Percentiles rank a stretch among this genome's conserved stretches.
Conservation (phyloP, 2,329 filamentous ascomycete species). For the Monilinia fructigena region DNA sequence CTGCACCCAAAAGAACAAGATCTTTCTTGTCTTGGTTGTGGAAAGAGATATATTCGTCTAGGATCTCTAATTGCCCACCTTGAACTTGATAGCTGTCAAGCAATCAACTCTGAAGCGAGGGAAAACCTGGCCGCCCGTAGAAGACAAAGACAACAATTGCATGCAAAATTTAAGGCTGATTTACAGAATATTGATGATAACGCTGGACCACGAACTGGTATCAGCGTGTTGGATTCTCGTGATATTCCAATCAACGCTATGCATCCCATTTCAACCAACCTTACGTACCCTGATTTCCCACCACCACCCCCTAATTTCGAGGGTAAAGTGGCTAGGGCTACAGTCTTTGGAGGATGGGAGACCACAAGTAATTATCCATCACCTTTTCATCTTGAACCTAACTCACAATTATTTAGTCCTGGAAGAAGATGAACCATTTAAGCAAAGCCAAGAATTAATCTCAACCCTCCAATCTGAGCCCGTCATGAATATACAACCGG, state of each 20-base stretch:
- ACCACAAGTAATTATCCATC: slow-evolving; percentile 2
- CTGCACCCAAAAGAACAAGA: slow-evolving; percentile 22
- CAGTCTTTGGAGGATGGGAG: slow-evolving; percentile 17
- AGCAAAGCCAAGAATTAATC: background rate
- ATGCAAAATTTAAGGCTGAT: slow-evolving; percentile 17
- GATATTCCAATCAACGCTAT: background rate
- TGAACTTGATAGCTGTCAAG: slow-evolving; percentile 17
- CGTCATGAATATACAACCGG: slow-evolving; percentile 10
- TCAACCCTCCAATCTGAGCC: background rate
- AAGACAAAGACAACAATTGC: slow-evolving; percentile 20
- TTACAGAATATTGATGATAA: slow-evolving; percentile 10
- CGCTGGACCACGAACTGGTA: background rate
- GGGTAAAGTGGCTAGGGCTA: background rate
- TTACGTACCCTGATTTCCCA: background rate
- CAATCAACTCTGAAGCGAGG: slow-evolving; percentile 9
- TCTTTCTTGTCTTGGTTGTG: slow-evolving; percentile 17
- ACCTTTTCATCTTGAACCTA: background rate
- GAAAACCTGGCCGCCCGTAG: slow-evolving; percentile 9
- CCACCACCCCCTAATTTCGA: background rate
- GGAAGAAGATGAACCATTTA: slow-evolving; percentile 14
- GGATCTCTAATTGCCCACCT: slow-evolving; percentile 22
- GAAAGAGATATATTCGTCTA: slow-evolving; percentile 14
- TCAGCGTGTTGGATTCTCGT: slow-evolving; percentile 1
- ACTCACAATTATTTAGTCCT: slow-evolving; percentile 10
- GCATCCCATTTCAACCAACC: background rate